A percentile compares a stretch with the other conserved stretches of the same genome.
These are phyloP conservation scores for Suillus hirtellus DNA, from an alignment of 768 basidiomycete species.

Conservation along the genomic window DNA sequence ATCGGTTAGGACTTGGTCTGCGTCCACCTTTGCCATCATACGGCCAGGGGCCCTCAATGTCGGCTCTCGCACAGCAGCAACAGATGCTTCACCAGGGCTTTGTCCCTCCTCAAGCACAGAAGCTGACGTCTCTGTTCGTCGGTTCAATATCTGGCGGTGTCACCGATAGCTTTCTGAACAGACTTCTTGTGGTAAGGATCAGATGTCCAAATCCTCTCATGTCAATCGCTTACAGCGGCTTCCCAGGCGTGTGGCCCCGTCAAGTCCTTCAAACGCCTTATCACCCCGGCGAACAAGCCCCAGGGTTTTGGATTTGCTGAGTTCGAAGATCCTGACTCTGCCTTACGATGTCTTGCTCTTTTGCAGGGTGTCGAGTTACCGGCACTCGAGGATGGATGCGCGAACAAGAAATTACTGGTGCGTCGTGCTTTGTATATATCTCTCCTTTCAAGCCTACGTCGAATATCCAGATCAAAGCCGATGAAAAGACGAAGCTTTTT, in stretches of 20 bases:
- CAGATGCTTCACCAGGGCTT: constrained; percentile 60
- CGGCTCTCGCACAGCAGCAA: constrained; percentile 87
- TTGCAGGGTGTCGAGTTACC: constrained; percentile 66
- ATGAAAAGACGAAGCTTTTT: constrained; percentile 90
- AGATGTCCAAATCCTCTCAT: background rate
- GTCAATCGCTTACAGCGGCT: background rate
- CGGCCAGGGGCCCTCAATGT: constrained; percentile 91
- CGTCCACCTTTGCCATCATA: constrained; percentile 85
- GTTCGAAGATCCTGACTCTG: constrained; percentile 91
- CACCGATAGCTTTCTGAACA: constrained; percentile 77
- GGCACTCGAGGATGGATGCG: constrained; percentile 58
- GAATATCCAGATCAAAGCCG: constrained; percentile 80
- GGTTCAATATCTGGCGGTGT: constrained; percentile 95
- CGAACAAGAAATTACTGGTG: constrained; percentile 69
- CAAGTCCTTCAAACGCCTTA: constrained; percentile 88
- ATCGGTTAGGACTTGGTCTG: constrained; percentile 85
- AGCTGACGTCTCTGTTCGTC: constrained; percentile 80
- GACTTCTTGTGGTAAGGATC: constrained; percentile 69
- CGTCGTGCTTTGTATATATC: constrained; percentile 35
- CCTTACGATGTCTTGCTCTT: constrained; percentile 70
- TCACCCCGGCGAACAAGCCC: constrained; percentile 90
- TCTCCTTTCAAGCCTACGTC: constrained; percentile 41
- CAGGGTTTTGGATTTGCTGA: constrained; percentile 98
- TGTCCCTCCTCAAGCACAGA: constrained; percentile 62
- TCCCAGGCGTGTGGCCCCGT: constrained; percentile 85